Conservation (phyloP, 1,284 basidiomycete species). For the Leccinum pachyderme region DNA sequence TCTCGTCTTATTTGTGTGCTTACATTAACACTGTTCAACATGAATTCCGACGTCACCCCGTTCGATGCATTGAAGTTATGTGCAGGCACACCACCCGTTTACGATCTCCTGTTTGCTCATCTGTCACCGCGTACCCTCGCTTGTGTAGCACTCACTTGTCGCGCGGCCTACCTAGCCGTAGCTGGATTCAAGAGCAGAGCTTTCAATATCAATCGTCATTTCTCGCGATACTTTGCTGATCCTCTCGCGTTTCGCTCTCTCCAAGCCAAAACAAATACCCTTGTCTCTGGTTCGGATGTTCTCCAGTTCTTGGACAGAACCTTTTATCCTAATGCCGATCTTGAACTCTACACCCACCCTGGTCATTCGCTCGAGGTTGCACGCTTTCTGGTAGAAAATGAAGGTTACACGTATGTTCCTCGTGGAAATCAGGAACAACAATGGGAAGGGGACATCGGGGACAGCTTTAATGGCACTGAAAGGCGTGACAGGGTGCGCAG, state of each 20-base stretch:
- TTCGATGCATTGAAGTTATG: conserved; percentile 6
- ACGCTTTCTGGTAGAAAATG: conserved; percentile 24
- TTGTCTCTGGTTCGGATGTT: conserved; percentile 51
- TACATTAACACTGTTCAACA: too few species aligned
- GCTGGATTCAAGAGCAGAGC: conserved; percentile 16
- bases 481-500: not conserved
- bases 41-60: not conserved
- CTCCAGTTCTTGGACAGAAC: conserved; percentile 48
- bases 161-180: conserved; percentile 1
- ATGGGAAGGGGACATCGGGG: conserved; percentile 12
- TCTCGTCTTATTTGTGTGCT: too few species aligned
- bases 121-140: conserved; percentile 20
- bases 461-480: conserved; percentile 18
- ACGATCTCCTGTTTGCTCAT: conserved; percentile 17
- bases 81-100: conserved; percentile 16
- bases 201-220: conserved; percentile 28
- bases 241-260: conserved; percentile 42
- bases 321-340: conserved; percentile 44
- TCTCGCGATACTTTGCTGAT: conserved; percentile 26
- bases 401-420: conserved; percentile 32
- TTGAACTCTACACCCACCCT: conserved; percentile 45
- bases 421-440: not conserved
- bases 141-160: conserved; percentile 18
- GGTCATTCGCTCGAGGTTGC: conserved; percentile 28
- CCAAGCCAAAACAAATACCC: conserved; percentile 41